These are phyloP conservation scores for Xerocomellus intermedius DNA, from an alignment of 768 basidiomycete species.

Conservation along the genomic window DNA sequence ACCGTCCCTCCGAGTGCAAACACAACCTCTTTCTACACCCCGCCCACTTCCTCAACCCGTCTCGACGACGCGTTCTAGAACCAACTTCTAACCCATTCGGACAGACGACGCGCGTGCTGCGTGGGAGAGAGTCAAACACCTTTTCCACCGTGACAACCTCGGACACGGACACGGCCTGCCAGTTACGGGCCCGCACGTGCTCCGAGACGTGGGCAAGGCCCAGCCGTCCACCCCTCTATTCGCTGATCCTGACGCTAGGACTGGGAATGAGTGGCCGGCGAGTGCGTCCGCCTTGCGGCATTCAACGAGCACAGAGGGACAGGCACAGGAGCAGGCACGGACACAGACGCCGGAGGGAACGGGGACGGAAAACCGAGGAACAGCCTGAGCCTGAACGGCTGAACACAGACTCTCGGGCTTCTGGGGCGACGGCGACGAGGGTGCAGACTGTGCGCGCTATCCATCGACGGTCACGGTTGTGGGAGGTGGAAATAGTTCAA, in stretches of 20 bases:
- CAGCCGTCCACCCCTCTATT: background rate
- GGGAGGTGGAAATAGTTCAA: constrained; percentile 5
- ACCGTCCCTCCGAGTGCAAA: constrained; percentile 13
- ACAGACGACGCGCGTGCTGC: background rate
- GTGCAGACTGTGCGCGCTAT: background rate
- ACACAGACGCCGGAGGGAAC: too few species aligned
- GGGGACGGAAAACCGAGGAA: too few species aligned
- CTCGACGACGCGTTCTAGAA: constrained; percentile 14
- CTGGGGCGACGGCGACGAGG: background rate
- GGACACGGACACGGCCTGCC: constrained; percentile 15
- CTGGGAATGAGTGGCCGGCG: too few species aligned
- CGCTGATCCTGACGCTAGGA: background rate
- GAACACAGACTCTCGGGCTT: too few species aligned
- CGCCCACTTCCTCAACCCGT: constrained; percentile 2
- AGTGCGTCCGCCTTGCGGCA: too few species aligned
- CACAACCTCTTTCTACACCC: constrained; percentile 16
- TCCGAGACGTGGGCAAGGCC: background rate
- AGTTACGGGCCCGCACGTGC: constrained; percentile 3
- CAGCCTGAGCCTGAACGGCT: too few species aligned
- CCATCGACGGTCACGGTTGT: too few species aligned
- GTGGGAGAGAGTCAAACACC: constrained; percentile 3
- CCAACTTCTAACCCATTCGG: constrained; percentile 4
- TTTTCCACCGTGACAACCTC: constrained; percentile 23
- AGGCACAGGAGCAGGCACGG: too few species aligned
- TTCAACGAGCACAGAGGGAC: too few species aligned